Evolutionary conservation across 2,329 filamentous ascomycete genomes (phyloP).

Genomic region (Septoria petroselini): DNA sequence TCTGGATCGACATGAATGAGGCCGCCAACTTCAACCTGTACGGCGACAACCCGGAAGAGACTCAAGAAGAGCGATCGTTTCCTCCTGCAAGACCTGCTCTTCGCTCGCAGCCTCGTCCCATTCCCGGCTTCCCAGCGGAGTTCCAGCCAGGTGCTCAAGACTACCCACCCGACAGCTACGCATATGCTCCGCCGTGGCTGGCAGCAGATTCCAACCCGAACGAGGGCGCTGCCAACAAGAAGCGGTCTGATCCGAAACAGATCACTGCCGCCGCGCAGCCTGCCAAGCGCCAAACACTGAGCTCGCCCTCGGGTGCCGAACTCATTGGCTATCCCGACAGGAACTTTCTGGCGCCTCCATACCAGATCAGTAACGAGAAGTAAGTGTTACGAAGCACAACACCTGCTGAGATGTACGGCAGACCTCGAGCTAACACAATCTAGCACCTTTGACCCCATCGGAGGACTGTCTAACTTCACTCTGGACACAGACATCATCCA

Average conservation of each 20-base stretch:
- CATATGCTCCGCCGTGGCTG: conserved; percentile 29
- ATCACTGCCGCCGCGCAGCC: neutral
- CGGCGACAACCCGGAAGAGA: conserved; percentile 39
- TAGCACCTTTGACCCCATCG: conserved; percentile 40
- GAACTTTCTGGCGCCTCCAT: conserved; percentile 63
- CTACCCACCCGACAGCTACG: conserved; percentile 30
- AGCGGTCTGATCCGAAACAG: conserved; percentile 7
- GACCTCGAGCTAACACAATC: no score
- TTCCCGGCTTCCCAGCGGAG: conserved; percentile 65
- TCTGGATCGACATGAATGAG: conserved; percentile 69
- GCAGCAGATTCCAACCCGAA: conserved; percentile 40
- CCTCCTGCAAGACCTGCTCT: conserved; percentile 63
- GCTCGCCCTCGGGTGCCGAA: conserved; percentile 15
- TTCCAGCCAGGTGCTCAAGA: conserved; percentile 56
- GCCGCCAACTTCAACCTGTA: conserved; percentile 45
- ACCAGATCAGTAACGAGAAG: conserved; percentile 60
- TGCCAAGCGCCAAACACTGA: conserved; percentile 20
- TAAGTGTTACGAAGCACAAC: no score
- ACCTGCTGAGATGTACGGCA: no score
- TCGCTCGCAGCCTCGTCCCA: conserved; percentile 56
- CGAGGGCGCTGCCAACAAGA: conserved; percentile 20
- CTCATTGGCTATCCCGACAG: conserved; percentile 20
- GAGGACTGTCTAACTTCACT: conserved; percentile 45
- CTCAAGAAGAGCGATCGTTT: conserved; percentile 42
- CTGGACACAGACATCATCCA: conserved; percentile 66